Conservation (phyloP, 768 basidiomycete genomes). For the Collybiopsis luxurians region DNA sequence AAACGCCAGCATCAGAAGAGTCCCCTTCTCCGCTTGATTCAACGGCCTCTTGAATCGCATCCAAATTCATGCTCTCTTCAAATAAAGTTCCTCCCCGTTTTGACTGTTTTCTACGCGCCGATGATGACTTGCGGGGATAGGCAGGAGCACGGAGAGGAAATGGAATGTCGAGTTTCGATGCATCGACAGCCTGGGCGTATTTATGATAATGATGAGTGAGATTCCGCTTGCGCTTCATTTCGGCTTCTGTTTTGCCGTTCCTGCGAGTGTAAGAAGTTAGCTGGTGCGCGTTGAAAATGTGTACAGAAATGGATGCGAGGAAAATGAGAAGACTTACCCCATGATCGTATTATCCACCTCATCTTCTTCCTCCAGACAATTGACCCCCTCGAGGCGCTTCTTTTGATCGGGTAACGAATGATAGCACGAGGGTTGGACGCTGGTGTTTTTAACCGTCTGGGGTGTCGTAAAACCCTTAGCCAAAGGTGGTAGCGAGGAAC, state of each 20-base stretch:
- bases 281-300: not conserved
- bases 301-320: too few relatives aligned
- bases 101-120: slow-evolving; percentile 46
- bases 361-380: slow-evolving; percentile 50
- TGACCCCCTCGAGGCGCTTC: slow-evolving; percentile 25
- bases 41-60: slow-evolving; percentile 29
- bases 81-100: slow-evolving; percentile 40
- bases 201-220: slow-evolving; percentile 81
- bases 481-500: slow-evolving; percentile 59
- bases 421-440: slow-evolving; percentile 35
- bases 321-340: too few relatives aligned
- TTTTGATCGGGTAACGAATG: slow-evolving; percentile 55
- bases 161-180: slow-evolving; percentile 46
- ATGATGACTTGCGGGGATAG: slow-evolving; percentile 58
- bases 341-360: not conserved
- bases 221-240: slow-evolving; percentile 41
- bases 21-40: slow-evolving; percentile 40
- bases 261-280: not conserved
- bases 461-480: slow-evolving; percentile 48
- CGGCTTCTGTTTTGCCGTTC: not conserved
- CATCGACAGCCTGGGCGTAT: slow-evolving; percentile 68
- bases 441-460: slow-evolving; percentile 2
- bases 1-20: slow-evolving; percentile 12
- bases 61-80: slow-evolving; percentile 40
- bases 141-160: slow-evolving; percentile 37